Conservation (phyloP, 352 stramenopile species). For the Phytophthora pistaciae region DNA sequence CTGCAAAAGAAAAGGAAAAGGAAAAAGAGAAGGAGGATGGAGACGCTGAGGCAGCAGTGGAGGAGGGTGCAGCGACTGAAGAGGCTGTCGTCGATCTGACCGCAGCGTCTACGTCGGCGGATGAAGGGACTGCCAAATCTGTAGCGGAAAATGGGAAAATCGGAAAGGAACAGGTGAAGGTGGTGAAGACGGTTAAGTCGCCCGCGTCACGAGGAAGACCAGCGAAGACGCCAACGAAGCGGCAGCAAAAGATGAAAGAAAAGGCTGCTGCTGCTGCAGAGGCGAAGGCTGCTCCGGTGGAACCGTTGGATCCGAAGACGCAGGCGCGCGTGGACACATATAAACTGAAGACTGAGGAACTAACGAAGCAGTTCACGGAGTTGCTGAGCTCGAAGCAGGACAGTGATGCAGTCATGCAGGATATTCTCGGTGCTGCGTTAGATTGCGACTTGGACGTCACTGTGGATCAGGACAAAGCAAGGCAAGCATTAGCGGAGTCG, state of each 20-base stretch:
- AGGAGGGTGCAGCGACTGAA: neutral
- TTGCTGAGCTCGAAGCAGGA: conserved; percentile 38
- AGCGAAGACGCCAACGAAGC: conserved; percentile 33
- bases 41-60: neutral
- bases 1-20: neutral
- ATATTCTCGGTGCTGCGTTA: conserved; percentile 76
- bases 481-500: conserved; percentile 22
- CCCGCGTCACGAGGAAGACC: conserved; percentile 1
- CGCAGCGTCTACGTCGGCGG: conserved; percentile 1
- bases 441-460: conserved; percentile 57
- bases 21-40: neutral
- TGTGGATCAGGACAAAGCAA: conserved; percentile 24
- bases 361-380: conserved; percentile 56
- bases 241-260: conserved; percentile 37
- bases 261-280: conserved; percentile 25
- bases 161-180: conserved; percentile 16
- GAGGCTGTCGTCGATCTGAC: conserved; percentile 34
- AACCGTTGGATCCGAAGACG: conserved; percentile 60
- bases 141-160: conserved; percentile 5
- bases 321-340: conserved; percentile 78
- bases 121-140: conserved; percentile 1
- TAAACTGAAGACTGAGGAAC: conserved; percentile 78
- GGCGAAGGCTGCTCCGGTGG: conserved; percentile 24
- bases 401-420: conserved; percentile 57
- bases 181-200: conserved; percentile 10